These are phyloP conservation scores for Globisporangium heterothallicum DNA, from an alignment of 352 stramenopile genomes.

Conservation along the genomic window DNA sequence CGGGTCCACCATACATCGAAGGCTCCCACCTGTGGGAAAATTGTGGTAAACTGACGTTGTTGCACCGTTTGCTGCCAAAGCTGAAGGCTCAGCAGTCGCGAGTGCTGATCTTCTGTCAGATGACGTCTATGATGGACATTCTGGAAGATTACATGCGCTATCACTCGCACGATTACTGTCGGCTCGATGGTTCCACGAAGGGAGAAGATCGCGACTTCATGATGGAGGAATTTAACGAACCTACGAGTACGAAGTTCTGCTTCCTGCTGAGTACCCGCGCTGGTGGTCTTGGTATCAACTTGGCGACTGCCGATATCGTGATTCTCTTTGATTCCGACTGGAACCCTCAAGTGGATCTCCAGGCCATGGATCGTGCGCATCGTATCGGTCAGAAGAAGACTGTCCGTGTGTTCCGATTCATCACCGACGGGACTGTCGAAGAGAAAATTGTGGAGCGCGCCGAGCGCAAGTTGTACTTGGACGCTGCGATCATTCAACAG, in stretches of 20 bases:
- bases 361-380: slow-evolving; percentile 98
- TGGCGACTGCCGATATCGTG: slow-evolving; percentile 98
- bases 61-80: slow-evolving; percentile 91
- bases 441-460: slow-evolving; percentile 99
- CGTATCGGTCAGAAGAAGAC: slow-evolving; percentile 98
- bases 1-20: slow-evolving; percentile 94
- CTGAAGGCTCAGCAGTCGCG: slow-evolving; percentile 85
- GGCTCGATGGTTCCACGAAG: slow-evolving; percentile 79
- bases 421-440: slow-evolving; percentile 97
- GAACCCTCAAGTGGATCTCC: slow-evolving; percentile 98
- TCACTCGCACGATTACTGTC: slow-evolving; percentile 81
- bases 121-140: slow-evolving; percentile 99
- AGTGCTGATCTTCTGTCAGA: slow-evolving; percentile 99
- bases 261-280: slow-evolving; percentile 97
- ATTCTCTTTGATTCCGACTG: slow-evolving; percentile 98
- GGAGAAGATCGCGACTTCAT: slow-evolving; percentile 82
- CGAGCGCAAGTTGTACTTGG: slow-evolving; percentile 97
- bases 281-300: slow-evolving; percentile 97
- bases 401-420: slow-evolving; percentile 98
- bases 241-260: slow-evolving; percentile 94
- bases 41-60: slow-evolving; percentile 96
- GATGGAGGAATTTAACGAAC: slow-evolving; percentile 98
- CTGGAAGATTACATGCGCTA: slow-evolving; percentile 98
- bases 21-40: slow-evolving; percentile 98
- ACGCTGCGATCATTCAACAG: slow-evolving; percentile 99